phyloP scores from a whole-genome alignment of 2,329 filamentous ascomycete species.

The Aureobasidium sp. region DNA sequence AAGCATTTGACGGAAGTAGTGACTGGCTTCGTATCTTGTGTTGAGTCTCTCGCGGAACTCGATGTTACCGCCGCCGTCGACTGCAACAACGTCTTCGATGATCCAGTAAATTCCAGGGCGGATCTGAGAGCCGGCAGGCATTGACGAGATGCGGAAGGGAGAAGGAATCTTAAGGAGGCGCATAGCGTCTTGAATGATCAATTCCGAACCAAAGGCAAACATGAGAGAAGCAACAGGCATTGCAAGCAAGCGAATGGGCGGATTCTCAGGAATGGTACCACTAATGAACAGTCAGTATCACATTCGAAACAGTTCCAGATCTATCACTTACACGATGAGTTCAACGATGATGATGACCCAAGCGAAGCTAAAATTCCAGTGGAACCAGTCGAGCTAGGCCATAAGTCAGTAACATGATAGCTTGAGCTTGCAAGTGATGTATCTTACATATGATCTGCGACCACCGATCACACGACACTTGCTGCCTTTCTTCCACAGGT shows the following conservation, averaged over 20 bases:
- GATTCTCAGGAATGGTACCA: constrained; percentile 41
- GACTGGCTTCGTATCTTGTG: constrained; percentile 46
- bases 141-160: constrained; percentile 46
- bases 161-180: constrained; percentile 40
- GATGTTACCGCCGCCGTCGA: constrained; percentile 48
- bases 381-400: constrained; percentile 48
- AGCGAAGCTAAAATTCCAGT: constrained; percentile 49
- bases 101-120: constrained; percentile 49
- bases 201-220: constrained; percentile 46
- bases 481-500: constrained; percentile 46
- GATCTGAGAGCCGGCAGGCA: constrained; percentile 44
- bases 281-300: constrained; percentile 24
- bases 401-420: not conserved
- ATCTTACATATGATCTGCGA: constrained; percentile 33
- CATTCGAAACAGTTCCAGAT: not conserved
- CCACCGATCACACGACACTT: constrained; percentile 47
- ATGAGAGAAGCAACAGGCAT: constrained; percentile 47
- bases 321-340: constrained; percentile 41
- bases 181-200: constrained; percentile 44
- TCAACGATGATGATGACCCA: constrained; percentile 53
- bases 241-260: constrained; percentile 47
- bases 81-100: constrained; percentile 49
- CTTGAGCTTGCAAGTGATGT: not conserved
- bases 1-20: constrained; percentile 48
- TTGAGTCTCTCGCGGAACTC: constrained; percentile 47